Base-by-base conservation (phyloP, 306 rosid species). In the Erythrophleum fordii region DNA sequence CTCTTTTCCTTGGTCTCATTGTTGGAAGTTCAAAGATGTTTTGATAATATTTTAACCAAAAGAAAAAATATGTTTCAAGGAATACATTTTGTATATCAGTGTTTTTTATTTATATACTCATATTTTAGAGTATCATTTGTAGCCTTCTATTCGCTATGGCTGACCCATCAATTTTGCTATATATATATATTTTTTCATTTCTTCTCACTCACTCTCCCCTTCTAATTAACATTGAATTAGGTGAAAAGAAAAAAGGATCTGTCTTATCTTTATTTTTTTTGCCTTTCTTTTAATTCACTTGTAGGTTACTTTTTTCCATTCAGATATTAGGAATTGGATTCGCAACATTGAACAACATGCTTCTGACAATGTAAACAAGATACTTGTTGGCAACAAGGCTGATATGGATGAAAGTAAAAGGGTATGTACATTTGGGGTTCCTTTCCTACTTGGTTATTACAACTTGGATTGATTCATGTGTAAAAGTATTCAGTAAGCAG, bases 271-370 rank as follows among this genome's bases (percentile, higher is more conserved):
- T 23, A 10, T 0, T 68, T 16, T 39, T 22, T 62, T 39, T 29
- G 4, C 45, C 52, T 46, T 25, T 67, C 58, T 68, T 58, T 25
- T 37, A 44, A 44, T 77, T 69, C 52, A 70, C 76, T 75, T 39
- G 14, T 62, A 69, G 25, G n/a, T 55, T 55, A 69, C 31, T 69
- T 12, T 64, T 52, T 53, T 35, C 78, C 72, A 42, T 83, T 60
- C 86, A 90, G 94, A 90, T 83, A 90, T 90, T 77, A 88, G 85
- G 88, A 90, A 90, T 82, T 90, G 94, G 92, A 90, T 90, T 82
- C 92, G 94, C 81, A 90, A 90, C 83, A 88, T 90, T 80, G 94
- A 90, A 76, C 94, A 90, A 76, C 92, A 90, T 83, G 94, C 94
- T 56, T 90, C 94, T 79, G 94, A 81, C 85, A 90, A 81, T 83